These are phyloP conservation scores for Leishmania tropica DNA, from an alignment of 208 protist species.

Conservation along the genomic window DNA sequence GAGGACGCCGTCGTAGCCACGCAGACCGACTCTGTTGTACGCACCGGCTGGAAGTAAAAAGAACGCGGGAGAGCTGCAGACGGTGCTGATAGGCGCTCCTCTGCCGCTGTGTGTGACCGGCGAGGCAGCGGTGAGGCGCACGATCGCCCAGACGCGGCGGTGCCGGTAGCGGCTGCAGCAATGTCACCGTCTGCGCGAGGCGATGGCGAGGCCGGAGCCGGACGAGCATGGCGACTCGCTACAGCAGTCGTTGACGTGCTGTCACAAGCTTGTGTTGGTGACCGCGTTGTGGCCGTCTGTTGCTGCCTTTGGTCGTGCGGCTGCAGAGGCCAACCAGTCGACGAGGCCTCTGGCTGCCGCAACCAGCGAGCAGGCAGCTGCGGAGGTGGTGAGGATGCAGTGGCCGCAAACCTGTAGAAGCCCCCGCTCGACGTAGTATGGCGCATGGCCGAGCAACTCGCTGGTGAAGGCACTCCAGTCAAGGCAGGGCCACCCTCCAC, in stretches of 20 bases:
- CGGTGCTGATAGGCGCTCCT: not conserved
- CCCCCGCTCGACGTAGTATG: not conserved
- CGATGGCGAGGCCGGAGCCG: not conserved
- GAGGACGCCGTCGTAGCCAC: conserved; percentile 23
- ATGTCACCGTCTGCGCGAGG: not conserved
- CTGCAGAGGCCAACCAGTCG: not conserved
- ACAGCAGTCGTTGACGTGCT: no score
- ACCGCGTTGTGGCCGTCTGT: not conserved
- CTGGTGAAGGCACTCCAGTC: not conserved
- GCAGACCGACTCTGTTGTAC: conserved; percentile 27
- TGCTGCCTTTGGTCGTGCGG: not conserved
- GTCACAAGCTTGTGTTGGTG: not conserved
- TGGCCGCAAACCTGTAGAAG: not conserved
- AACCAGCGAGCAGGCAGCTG: not conserved
- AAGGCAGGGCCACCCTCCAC: not conserved
- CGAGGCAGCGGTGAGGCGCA: no score
- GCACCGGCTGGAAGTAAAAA: conserved; percentile 18
- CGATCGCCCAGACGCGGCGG: not conserved
- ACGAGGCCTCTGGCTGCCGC: not conserved
- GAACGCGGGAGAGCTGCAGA: not conserved
- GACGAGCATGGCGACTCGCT: not conserved
- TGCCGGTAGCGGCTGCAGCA: not conserved
- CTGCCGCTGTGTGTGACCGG: not conserved
- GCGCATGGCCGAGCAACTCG: not conserved
- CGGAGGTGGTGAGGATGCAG: not conserved